Base-by-base conservation (phyloP, 192 early-diverging fungal genomes). In the Backusella westeae region DNA sequence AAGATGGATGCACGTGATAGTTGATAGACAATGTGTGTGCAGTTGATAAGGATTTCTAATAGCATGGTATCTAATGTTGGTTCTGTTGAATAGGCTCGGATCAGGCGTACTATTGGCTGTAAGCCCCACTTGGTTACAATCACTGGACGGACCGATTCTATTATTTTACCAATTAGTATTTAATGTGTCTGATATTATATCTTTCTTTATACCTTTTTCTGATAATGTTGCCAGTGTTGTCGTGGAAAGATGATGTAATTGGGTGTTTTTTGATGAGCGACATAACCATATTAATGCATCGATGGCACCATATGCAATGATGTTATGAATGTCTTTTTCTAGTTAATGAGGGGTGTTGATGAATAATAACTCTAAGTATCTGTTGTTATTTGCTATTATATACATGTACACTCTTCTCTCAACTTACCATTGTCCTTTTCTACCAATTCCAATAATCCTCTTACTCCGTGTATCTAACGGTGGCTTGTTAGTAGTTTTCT, bases 281-380 rank as follows among this genome's bases (percentile, higher is more conserved):
- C 87, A 87, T 6, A 89, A 69, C 74, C 86, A 89, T 12, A 89
- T 77, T 10, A 87, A 72, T 14, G 88, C 85, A 73, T 89, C 88
- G n/a, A 89, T 52, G 39, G 87, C 88, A 8, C 88, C 88, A 74
- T 89, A 73, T 36, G 68, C 83, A 14, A 88, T 53, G 3, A 89
- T 78, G 67, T 76, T 81, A 32, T 78, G 77, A 2, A 88, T 44
- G 4, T 82, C 85, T 34, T 85, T 75, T 34, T 84, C 88, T 89
- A 76, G 42, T 41, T 1, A 59, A 59, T 59, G 26, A 10, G 6
- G 26, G 8, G 26, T 32, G 32, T 29, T 63, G n/a, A 29, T 63
- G 26, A 63, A 63, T 63, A 32, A 32, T 32, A 32, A 32, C 29
- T 63, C 56, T 29, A 63, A 29, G 56, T 26, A 26, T 29, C 23